Percentiles rank a stretch among this genome's conserved stretches.
These are phyloP conservation scores for Kodamaea neixiangensis DNA, from an alignment of 805 yeast genomes.

Conservation along the genomic window DNA sequence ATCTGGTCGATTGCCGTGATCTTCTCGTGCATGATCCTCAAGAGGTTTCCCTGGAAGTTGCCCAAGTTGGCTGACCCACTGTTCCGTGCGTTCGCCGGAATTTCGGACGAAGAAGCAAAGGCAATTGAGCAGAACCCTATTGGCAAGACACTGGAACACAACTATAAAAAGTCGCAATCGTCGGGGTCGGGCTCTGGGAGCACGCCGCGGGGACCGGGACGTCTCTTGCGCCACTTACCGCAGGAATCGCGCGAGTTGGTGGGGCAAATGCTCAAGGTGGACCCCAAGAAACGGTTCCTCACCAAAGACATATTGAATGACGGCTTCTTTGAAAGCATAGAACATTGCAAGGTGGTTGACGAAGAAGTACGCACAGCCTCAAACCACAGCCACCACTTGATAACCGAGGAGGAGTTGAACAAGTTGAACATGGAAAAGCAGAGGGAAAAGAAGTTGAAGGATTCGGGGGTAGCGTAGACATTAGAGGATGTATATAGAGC, in stretches of 20 bases:
- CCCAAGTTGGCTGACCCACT: conserved; percentile 79
- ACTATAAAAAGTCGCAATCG: not conserved
- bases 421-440: conserved; percentile 35
- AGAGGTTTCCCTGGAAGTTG: conserved; percentile 93
- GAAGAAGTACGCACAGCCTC: conserved; percentile 19
- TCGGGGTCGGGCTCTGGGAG: not conserved
- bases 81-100: conserved; percentile 59
- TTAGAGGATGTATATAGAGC: conserved; percentile 1
- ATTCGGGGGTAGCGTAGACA: conserved; percentile 11
- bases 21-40: conserved; percentile 84
- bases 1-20: conserved; percentile 94
- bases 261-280: conserved; percentile 62
- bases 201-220: conserved; percentile 60
- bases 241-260: conserved; percentile 61
- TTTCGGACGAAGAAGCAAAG: conserved; percentile 11
- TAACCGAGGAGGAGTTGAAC: conserved; percentile 64
- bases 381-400: conserved; percentile 65
- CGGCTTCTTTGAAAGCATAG: conserved; percentile 59
- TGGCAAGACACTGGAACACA: not conserved
- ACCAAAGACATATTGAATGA: conserved; percentile 58
- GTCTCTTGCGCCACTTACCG: conserved; percentile 74
- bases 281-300: conserved; percentile 57
- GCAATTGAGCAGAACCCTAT: conserved; percentile 10
- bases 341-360: conserved; percentile 48
- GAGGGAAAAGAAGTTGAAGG: conserved; percentile 11